A percentile compares a stretch with the other conserved stretches of the same genome.
Conservation (phyloP, 192 early-diverging fungal genomes). For the Backusella macrospora region DNA sequence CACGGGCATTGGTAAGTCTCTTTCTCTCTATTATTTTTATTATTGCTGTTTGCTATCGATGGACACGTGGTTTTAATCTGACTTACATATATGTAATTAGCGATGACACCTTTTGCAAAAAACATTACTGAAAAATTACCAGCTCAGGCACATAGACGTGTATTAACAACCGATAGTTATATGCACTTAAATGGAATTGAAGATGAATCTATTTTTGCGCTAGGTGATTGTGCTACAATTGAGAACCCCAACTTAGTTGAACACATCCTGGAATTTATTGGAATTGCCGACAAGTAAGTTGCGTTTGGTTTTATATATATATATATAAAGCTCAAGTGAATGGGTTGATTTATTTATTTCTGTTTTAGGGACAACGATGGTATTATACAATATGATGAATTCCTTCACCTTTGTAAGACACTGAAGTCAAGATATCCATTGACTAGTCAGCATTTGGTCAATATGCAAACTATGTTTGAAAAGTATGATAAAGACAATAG, state of each 20-base stretch:
- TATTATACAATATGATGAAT: conserved; percentile 53
- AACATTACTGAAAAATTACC: conserved; percentile 49
- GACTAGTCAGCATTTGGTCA: conserved; percentile 54
- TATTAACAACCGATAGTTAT: conserved; percentile 58
- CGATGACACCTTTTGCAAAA: conserved; percentile 59
- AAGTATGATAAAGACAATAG: conserved; percentile 55
- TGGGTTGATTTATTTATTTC: background rate
- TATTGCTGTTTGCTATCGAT: too few relatives aligned
- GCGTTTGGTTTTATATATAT: background rate
- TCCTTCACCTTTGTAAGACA: conserved; percentile 41
- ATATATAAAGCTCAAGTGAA: background rate
- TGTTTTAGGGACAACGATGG: conserved; percentile 46
- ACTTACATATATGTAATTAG: conserved; percentile 20
- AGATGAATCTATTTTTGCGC: conserved; percentile 58
- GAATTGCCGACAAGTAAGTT: conserved; percentile 48
- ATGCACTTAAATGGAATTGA: conserved; percentile 60
- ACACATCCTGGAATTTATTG: conserved; percentile 48
- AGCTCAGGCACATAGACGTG: conserved; percentile 60
- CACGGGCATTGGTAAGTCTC: conserved; percentile 52
- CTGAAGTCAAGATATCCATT: conserved; percentile 53
- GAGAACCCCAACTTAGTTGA: conserved; percentile 62
- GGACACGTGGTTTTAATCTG: conserved; percentile 2
- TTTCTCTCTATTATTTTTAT: background rate
- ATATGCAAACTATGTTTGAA: conserved; percentile 47
- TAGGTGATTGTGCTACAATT: conserved; percentile 78